Evolutionary conservation across 371 early-diverging fungal genomes (phyloP).

Genomic region (Mucor piriformis): DNA sequence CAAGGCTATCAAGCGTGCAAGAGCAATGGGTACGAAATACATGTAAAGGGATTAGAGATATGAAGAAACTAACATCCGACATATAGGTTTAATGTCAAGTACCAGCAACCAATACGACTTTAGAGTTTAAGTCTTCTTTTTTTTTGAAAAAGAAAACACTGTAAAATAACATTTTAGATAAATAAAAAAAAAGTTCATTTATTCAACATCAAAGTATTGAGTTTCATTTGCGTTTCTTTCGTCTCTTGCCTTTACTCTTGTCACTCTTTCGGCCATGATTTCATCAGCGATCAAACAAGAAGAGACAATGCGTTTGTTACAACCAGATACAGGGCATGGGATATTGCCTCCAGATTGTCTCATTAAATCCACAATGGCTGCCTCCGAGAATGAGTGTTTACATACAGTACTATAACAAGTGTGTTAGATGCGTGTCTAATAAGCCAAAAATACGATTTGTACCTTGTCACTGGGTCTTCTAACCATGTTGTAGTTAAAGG

Average conservation of each 20-base stretch:
- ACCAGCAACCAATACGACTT: slow-evolving; percentile 35
- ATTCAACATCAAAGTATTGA: slow-evolving; percentile 32
- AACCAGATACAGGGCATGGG: slow-evolving; percentile 42
- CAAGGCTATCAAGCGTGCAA: slow-evolving; percentile 83
- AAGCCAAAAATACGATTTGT: neutral
- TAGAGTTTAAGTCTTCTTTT: slow-evolving; percentile 6
- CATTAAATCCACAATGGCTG: slow-evolving; percentile 27
- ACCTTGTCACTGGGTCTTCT: slow-evolving; percentile 39
- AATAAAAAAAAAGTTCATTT: slow-evolving; percentile 4
- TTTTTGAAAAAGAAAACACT: neutral
- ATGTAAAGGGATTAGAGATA: neutral
- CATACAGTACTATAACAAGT: slow-evolving; percentile 25
- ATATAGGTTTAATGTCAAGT: slow-evolving; percentile 53
- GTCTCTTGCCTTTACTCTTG: slow-evolving; percentile 20
- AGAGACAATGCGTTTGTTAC: neutral
- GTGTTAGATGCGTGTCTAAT: neutral
- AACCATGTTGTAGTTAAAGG: slow-evolving; percentile 43
- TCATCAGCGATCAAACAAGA: slow-evolving; percentile 9
- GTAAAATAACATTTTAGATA: neutral
- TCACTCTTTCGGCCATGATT: slow-evolving; percentile 31
- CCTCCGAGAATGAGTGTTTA: slow-evolving; percentile 42
- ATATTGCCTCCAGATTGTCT: neutral
- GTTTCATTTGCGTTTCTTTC: neutral
- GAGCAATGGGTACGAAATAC: slow-evolving; percentile 68
- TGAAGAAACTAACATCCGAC: neutral